Evolutionary conservation across 2,329 filamentous ascomycete genomes (phyloP).

Genomic region (Aspergillus quadrilineatus): DNA sequence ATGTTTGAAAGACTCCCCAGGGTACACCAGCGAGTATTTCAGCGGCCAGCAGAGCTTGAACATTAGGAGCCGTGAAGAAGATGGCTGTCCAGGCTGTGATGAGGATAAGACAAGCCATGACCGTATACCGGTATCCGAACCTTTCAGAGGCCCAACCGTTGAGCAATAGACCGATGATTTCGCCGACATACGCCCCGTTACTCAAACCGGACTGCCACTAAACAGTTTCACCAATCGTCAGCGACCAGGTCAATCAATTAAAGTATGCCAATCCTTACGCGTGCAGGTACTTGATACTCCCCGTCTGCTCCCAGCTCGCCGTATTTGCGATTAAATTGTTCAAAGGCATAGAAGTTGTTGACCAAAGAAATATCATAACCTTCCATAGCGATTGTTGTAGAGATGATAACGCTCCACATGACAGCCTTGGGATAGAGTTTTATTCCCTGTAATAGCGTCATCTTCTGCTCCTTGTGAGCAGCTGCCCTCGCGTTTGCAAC

Average conservation of each 20-base stretch:
- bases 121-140: constrained; percentile 54
- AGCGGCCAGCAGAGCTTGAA: constrained; percentile 49
- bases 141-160: constrained; percentile 53
- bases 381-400: constrained; percentile 90
- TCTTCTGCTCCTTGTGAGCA: constrained; percentile 55
- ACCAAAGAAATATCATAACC: constrained; percentile 80
- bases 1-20: constrained; percentile 54
- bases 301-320: constrained; percentile 35
- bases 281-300: constrained; percentile 40
- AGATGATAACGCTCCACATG: constrained; percentile 78
- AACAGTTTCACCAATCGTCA: constrained; percentile 16
- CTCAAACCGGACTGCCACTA: constrained; percentile 49
- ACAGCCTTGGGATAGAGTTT: constrained; percentile 84
- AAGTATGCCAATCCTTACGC: constrained; percentile 28
- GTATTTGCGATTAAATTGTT: constrained; percentile 44
- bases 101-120: constrained; percentile 48
- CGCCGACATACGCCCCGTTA: constrained; percentile 45
- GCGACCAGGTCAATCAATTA: constrained; percentile 1
- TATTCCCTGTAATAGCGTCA: constrained; percentile 74
- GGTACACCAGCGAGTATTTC: constrained; percentile 54
- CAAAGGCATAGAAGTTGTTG: constrained; percentile 69
- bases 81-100: constrained; percentile 51
- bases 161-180: constrained; percentile 53
- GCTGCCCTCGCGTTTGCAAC: constrained; percentile 44
- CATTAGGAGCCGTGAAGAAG: constrained; percentile 52